Evolutionary conservation across 2,329 filamentous ascomycete species (phyloP).

Genomic region (Arthroderma sp.): DNA sequence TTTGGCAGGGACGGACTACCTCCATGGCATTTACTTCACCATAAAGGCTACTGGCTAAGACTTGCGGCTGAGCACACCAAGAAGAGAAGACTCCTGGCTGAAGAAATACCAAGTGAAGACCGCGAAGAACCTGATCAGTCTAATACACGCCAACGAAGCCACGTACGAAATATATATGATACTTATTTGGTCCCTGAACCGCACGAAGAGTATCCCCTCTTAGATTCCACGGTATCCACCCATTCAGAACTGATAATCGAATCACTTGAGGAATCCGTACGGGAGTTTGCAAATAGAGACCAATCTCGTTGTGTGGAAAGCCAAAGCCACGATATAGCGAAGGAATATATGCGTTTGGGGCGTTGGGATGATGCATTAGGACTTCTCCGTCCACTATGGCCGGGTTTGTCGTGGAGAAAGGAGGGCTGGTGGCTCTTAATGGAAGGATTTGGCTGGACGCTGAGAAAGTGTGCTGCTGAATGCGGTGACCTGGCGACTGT

Average conservation of each 20-base stretch:
- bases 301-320: conserved; percentile 44
- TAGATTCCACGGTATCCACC: conserved; percentile 34
- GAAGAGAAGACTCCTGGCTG: conserved; percentile 37
- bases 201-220: conserved; percentile 39
- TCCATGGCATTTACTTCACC: conserved; percentile 48
- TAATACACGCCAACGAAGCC: conserved; percentile 42
- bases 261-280: conserved; percentile 35
- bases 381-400: conserved; percentile 42
- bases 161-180: conserved; percentile 43
- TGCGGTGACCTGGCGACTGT: conserved; percentile 35
- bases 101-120: conserved; percentile 48
- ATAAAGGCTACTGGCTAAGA: conserved; percentile 50
- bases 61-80: conserved; percentile 40
- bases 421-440: conserved; percentile 49
- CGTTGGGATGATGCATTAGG: conserved; percentile 39
- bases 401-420: conserved; percentile 43
- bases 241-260: conserved; percentile 39
- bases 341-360: conserved; percentile 38
- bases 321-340: conserved; percentile 41
- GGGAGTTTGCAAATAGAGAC: conserved; percentile 38
- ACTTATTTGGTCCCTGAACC: conserved; percentile 48
- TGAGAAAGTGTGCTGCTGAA: conserved; percentile 41
- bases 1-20: conserved; percentile 36
- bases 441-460: conserved; percentile 38
- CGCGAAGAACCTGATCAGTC: conserved; percentile 41